A percentile compares a stretch with the other conserved stretches of the same genome.
Evolutionary conservation across 2,329 filamentous ascomycete species (phyloP).

Genomic region (Blastomyces emzantsi): DNA sequence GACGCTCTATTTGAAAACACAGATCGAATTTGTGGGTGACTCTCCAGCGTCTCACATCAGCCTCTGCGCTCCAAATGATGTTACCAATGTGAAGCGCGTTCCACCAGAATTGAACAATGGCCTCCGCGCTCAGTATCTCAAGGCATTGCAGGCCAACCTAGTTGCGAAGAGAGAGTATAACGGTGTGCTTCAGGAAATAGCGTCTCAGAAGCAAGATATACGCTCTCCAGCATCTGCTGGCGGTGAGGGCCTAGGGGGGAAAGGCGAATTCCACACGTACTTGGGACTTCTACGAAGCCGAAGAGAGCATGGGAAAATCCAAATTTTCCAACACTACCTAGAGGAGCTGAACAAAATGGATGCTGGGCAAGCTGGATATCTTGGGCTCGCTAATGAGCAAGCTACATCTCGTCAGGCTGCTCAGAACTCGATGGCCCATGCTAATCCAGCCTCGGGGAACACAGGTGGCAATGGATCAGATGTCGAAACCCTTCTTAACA

Average conservation of each 20-base stretch:
- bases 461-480: conserved; percentile 12
- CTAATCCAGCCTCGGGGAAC: conserved; percentile 4
- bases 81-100: conserved; percentile 27
- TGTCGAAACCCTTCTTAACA: conserved; percentile 29
- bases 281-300: conserved; percentile 39
- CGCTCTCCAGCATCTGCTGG: conserved; percentile 17
- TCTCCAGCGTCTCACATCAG: conserved; percentile 27
- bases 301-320: conserved; percentile 38
- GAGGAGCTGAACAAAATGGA: conserved; percentile 32
- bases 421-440: neutral
- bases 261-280: conserved; percentile 32
- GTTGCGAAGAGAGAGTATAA: conserved; percentile 34
- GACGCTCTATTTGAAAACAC: conserved; percentile 31
- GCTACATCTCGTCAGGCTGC: conserved; percentile 12
- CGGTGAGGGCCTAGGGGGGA: conserved; percentile 14
- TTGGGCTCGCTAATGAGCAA: conserved; percentile 17
- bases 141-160: conserved; percentile 37
- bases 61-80: conserved; percentile 28
- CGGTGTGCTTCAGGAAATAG: conserved; percentile 26
- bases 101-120: conserved; percentile 34
- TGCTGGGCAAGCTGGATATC: conserved; percentile 16
- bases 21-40: conserved; percentile 27
- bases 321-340: conserved; percentile 40
- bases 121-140: conserved; percentile 37
- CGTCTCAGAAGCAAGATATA: conserved; percentile 23